Evolutionary conservation across 1,139 yeast genomes (phyloP), one percentile per base, ranked within the genome.

Genomic region (Nematodospora anomalae): DNA sequence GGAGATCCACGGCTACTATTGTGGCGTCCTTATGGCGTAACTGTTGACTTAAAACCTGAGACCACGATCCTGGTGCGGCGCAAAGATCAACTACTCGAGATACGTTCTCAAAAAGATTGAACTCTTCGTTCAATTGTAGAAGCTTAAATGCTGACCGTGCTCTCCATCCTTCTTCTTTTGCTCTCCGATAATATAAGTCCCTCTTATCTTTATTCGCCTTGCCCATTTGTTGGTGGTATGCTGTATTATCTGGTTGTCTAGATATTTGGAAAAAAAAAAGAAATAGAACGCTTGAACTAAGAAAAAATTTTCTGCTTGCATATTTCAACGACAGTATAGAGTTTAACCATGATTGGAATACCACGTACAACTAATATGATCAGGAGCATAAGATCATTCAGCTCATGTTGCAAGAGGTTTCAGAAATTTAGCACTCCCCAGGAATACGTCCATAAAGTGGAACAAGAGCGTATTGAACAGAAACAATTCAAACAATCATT

Each of bases 1-100:
- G 98, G 40, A 92, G 68, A 60, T 92, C 98, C 2, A 92, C 98
- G 1, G 97, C 88, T 10, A 92, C 95, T 26, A 92, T 86, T 55
- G 83, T 83, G 25, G 89, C 81, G 38, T 74, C 73, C 12, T 53
- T 21, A 41, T 67, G 66, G 46, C n/a, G 74, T 30, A 87, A 62
- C 46, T 80, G 83, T 43, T 85, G 64, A 7, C 95, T 79, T n/a
- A 92, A 72, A 1, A 92, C 98, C 57, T 92, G 98, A 2, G 96
- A 86, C 98, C 98, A 92, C 4, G 97, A 88, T 2, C 98, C 98
- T 1, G 98, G 98, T 4, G 98, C 98, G 13, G 98, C 98, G 71
- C 98, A 92, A 28, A 92, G 71, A 62, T 92, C 98, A 7, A 92
- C 98, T 5, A 92, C 98, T 49, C 96, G 68, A 30, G 71, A 71